A percentile compares a stretch with the other conserved stretches of the same genome.
phyloP scores from a whole-genome alignment of 768 basidiomycete species.

The Auricularia heimuer region DNA sequence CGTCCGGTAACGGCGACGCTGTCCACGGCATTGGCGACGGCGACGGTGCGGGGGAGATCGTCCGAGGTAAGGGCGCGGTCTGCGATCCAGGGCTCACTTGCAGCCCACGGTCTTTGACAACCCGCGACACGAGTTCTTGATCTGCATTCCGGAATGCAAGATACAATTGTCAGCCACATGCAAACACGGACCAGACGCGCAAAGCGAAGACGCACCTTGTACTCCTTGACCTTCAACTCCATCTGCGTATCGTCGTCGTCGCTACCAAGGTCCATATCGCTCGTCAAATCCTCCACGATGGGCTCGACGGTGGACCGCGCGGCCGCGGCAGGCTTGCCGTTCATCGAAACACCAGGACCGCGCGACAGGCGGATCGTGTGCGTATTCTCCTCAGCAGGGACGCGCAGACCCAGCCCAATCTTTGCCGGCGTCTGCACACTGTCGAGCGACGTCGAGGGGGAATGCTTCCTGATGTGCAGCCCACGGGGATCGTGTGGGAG shows the following conservation, averaged over 20 bases:
- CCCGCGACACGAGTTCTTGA: constrained; percentile 68
- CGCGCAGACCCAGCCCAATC: no score
- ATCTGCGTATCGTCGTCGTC: constrained; percentile 57
- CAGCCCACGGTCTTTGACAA: constrained; percentile 71
- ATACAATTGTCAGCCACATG: no score
- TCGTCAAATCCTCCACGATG: constrained; percentile 68
- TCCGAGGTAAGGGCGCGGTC: constrained; percentile 53
- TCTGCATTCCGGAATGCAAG: constrained; percentile 22
- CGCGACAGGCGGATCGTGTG: constrained; percentile 69
- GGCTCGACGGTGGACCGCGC: constrained; percentile 54
- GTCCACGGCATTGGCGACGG: background rate
- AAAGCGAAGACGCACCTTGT: constrained; percentile 45
- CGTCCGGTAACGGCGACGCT: no score
- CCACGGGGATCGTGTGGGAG: background rate
- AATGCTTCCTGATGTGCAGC: background rate
- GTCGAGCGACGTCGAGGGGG: background rate
- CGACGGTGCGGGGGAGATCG: background rate
- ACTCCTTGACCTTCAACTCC: constrained; percentile 72
- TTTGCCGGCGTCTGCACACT: background rate
- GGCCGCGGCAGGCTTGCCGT: constrained; percentile 32
- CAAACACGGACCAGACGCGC: no score
- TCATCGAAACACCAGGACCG: constrained; percentile 35
- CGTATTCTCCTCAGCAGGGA: constrained; percentile 47
- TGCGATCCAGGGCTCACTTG: constrained; percentile 39
- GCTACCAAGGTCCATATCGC: background rate